Evolutionary conservation across 257 asterid genomes (phyloP), one percentile per base, ranked within the genome.

Genomic region (Lantana camara): DNA sequence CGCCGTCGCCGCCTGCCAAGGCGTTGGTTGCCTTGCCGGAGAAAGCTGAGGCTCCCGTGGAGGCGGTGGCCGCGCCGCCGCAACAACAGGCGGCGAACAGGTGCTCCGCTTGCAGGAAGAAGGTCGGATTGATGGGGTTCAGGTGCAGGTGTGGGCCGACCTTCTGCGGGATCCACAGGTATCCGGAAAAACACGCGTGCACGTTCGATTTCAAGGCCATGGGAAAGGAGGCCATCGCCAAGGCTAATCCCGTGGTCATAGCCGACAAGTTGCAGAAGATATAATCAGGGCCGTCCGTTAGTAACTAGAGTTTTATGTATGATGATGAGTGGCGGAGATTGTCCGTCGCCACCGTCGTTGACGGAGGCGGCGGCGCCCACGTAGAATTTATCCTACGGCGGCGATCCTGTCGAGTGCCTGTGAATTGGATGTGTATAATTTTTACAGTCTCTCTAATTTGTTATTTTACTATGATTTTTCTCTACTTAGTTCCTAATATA

Each of bases 191-290:
- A n/a, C 97, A 91, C 61, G 86, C 73, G 0, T 91, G 97, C 64
- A 21, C 75, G 8, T 85, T 91, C 40, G 95, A 91, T 72, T 91
- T 82, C 85, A 91, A 91, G 78, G 30, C 89, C 14, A 56, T 77
- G 80, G 97, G 97, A 10, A 77, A 85, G 73, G 95, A 91, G 73
- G 96, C 88, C 19, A 91, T 91, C 57, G 97, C 96, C 2, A 91
- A 78, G 85, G 97, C 86, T 0, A 91, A 91, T 70, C 97, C 97
- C 5, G 20, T 88, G 66, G 71, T 91, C 73, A 88, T 75, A 67
- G 95, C 79, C 0, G 77, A 62, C 17, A 91, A 88, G 71, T 70
- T 91, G 70, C 80, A 74, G 45, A 91, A 71, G 88, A 88, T 91
- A 16, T 91, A 76, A 83, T 77, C 76, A 3, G 6, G 24, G 65